Evolutionary conservation across 805 yeast genomes (phyloP), one percentile per base, ranked within the genome.

Genomic region (Wickerhamiella slavikovae): DNA sequence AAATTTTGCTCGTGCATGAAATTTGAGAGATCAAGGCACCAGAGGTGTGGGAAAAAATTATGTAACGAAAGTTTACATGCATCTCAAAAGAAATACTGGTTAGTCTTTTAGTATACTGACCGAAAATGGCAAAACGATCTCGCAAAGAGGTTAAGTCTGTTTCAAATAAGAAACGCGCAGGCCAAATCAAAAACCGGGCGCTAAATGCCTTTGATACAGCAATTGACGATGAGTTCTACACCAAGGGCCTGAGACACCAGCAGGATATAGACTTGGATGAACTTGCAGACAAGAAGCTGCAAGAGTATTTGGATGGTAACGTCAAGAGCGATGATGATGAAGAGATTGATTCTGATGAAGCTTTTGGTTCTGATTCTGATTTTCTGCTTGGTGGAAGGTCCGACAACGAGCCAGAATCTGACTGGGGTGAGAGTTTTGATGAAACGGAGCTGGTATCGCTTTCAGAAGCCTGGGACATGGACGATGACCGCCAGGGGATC

Each of bases 401-500:
- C 3, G 60, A 51, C n/a, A 54, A 52, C 11, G 64, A 60, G 7
- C 63, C 56, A 6, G 69, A 60, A 12, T 71, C 64, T n/a, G 67
- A 58, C 4, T 85, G 66, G 9, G 75, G 77, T 44, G 65, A 65
- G 16, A 71, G 83, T 44, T 60, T 76, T 25, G 93, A 79, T 42
- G 93, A 79, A 45, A 57, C 51, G 18, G 76, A 79, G 39, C 59
- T 82, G 31, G 62, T 75, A 35, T 66, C 91, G 0, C 57, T 82
- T 23, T 74, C 92, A n/a, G 82, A 72, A 40, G 82, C 78, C 3
- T 80, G 93, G 93, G 94, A 76, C 44, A 51, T 68, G 51, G 89
- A 78, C 47, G 79, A 71, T 19, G 53, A 48, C 17, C 72, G 66
- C 35, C 20, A 25, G 20, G 5, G 13, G 12, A 17, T 14, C 17